phyloP scores from a whole-genome alignment of 2,329 filamentous ascomycete species.

The Fusarium sterilihyphosum region DNA sequence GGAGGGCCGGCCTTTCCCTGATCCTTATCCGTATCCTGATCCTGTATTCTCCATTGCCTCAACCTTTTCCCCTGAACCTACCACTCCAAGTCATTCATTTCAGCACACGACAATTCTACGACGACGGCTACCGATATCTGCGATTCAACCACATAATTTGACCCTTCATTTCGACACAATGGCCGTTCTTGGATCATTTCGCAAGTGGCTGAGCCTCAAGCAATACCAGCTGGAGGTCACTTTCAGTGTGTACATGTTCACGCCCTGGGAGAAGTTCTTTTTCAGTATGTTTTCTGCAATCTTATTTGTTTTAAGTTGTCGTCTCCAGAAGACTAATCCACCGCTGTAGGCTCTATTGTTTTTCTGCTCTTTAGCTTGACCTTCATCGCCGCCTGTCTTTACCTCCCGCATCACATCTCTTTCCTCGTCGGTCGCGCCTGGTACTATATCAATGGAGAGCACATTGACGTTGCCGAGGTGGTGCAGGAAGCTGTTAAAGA shows the following conservation, averaged over 20 bases:
- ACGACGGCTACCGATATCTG: background rate
- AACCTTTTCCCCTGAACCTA: conserved; percentile 29
- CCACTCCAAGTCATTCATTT: background rate
- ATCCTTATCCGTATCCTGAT: conserved; percentile 12
- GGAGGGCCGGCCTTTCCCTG: conserved; percentile 15
- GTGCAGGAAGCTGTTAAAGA: conserved; percentile 48
- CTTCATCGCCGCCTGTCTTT: conserved; percentile 86
- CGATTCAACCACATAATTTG: background rate
- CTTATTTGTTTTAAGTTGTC: background rate
- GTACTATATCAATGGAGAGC: conserved; percentile 94
- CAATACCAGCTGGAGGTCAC: conserved; percentile 99
- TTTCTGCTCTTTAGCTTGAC: conserved; percentile 91
- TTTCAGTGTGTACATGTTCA: conserved; percentile 96
- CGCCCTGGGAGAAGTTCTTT: conserved; percentile 93
- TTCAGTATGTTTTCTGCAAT: conserved; percentile 75
- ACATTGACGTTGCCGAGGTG: conserved; percentile 58
- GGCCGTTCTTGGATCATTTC: conserved; percentile 63
- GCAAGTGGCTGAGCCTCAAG: conserved; percentile 92
- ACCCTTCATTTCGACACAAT: conserved; percentile 23
- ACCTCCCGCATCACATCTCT: conserved; percentile 90
- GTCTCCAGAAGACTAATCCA: conserved; percentile 2
- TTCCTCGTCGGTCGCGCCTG: conserved; percentile 86
- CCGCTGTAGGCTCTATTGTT: conserved; percentile 82
- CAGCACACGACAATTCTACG: background rate
- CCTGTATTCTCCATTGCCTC: conserved; percentile 15